Conservation (phyloP, 202 grass and related monocot species). For the Brachypodium distachyon region DNA sequence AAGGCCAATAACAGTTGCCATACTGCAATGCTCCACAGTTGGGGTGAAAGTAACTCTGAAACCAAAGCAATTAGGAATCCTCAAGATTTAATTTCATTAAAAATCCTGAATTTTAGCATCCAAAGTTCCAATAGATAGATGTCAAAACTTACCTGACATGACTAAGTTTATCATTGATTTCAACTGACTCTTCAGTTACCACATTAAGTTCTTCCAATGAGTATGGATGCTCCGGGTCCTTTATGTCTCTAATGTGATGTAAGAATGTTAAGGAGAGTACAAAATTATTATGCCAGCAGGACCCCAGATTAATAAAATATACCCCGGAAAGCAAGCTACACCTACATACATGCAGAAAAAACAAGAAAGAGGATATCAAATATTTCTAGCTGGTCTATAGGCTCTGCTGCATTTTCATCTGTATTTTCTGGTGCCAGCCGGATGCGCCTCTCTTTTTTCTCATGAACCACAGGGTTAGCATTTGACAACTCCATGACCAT, state of each 20-base stretch:
- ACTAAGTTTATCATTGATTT: conserved; percentile 59
- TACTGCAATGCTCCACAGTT: conserved; percentile 95
- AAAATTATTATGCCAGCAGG: neutral
- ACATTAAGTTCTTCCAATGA: conserved; percentile 94
- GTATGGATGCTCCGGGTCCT: conserved; percentile 92
- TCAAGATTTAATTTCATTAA: neutral
- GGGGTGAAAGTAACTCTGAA: conserved; percentile 88
- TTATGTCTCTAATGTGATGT: conserved; percentile 99
- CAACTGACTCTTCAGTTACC: conserved; percentile 70
- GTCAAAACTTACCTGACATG: conserved; percentile 56
- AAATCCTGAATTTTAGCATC: neutral
- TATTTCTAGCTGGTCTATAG: conserved; percentile 84
- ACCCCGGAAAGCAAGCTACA: neutral
- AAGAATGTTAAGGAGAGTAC: conserved; percentile 62
- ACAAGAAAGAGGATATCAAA: conserved; percentile 72
- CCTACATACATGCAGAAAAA: neutral
- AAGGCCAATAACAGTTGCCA: conserved; percentile 91
- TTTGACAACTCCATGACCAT: conserved; percentile 83
- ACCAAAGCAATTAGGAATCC: neutral
- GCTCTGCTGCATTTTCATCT: conserved; percentile 64
- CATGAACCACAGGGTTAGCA: conserved; percentile 75
- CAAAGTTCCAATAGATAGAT: neutral
- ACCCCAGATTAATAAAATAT: neutral
- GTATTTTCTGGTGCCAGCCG: conserved; percentile 24
- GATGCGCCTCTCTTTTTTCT: conserved; percentile 64